Evolutionary conservation across 2,329 filamentous ascomycete species (phyloP).

Genomic region (Hypomyces rosellus): DNA sequence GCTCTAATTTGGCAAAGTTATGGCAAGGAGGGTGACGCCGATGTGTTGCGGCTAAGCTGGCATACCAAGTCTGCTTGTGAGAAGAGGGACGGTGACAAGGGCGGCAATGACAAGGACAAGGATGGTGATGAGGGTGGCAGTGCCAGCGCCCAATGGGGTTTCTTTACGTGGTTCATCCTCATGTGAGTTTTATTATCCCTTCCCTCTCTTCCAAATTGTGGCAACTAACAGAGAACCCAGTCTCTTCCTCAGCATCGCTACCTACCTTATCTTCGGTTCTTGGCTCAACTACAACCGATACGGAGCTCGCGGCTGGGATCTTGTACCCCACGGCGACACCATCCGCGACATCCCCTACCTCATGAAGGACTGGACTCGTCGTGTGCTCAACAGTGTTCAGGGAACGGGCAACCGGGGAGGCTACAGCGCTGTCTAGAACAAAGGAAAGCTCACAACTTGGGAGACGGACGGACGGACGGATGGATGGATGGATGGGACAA

Average conservation of each 20-base stretch:
- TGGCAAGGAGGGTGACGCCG: constrained; percentile 48
- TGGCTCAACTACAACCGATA: constrained; percentile 99
- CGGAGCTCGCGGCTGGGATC: constrained; percentile 89
- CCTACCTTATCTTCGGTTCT: constrained; percentile 95
- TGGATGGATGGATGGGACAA: neutral
- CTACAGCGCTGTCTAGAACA: constrained; percentile 77
- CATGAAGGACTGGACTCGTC: constrained; percentile 77
- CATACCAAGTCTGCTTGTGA: constrained; percentile 83
- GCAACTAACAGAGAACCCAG: constrained; percentile 39
- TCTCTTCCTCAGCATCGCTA: constrained; percentile 73
- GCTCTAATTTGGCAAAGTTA: constrained; percentile 76
- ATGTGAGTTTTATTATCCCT: constrained; percentile 56
- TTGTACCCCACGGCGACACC: constrained; percentile 86
- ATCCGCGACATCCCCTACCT: constrained; percentile 90
- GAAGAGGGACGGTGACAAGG: constrained; percentile 38
- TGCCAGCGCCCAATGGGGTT: constrained; percentile 67
- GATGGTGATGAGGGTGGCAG: constrained; percentile 42
- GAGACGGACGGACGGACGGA: neutral
- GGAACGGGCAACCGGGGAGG: constrained; percentile 79
- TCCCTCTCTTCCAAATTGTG: neutral
- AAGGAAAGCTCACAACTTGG: neutral
- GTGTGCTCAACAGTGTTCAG: constrained; percentile 76
- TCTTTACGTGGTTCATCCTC: constrained; percentile 95
- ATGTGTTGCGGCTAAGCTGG: constrained; percentile 73
- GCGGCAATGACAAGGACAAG: constrained; percentile 32